phyloP scores from a whole-genome alignment of 441 rosid species.

The Eutrema salsugineum region DNA sequence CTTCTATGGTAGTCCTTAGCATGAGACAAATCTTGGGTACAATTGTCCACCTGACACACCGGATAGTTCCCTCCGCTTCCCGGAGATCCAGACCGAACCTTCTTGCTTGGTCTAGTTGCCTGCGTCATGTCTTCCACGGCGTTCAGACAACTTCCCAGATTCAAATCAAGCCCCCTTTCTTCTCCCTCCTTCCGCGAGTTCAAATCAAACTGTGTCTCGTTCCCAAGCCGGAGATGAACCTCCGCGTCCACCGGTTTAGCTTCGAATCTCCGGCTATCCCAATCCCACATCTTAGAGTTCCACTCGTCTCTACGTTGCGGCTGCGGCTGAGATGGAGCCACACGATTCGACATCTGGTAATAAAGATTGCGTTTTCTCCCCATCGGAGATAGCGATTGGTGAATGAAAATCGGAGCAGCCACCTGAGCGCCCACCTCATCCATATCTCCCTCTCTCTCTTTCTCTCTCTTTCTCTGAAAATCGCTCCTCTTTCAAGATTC shows the following conservation, averaged over 20 bases:
- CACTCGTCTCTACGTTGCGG: constrained; percentile 51
- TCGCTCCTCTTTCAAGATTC: neutral
- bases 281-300: constrained; percentile 74
- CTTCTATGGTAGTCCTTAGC: constrained; percentile 92
- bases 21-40: constrained; percentile 71
- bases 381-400: constrained; percentile 47
- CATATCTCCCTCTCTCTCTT: constrained; percentile 35
- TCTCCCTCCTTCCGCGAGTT: constrained; percentile 38
- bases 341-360: constrained; percentile 33
- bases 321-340: constrained; percentile 14
- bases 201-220: constrained; percentile 33
- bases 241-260: constrained; percentile 54
- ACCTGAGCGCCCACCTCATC: constrained; percentile 80
- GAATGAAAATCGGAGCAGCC: constrained; percentile 60
- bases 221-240: constrained; percentile 35
- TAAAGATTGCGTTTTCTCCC: constrained; percentile 66
- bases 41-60: constrained; percentile 84
- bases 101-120: constrained; percentile 55
- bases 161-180: constrained; percentile 56
- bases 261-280: constrained; percentile 69
- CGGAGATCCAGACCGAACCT: constrained; percentile 74
- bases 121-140: constrained; percentile 44
- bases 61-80: constrained; percentile 50
- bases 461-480: neutral
- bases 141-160: constrained; percentile 59